Evolutionary conservation across 805 yeast species (phyloP).

Genomic region (Saturnispora saitoi): DNA sequence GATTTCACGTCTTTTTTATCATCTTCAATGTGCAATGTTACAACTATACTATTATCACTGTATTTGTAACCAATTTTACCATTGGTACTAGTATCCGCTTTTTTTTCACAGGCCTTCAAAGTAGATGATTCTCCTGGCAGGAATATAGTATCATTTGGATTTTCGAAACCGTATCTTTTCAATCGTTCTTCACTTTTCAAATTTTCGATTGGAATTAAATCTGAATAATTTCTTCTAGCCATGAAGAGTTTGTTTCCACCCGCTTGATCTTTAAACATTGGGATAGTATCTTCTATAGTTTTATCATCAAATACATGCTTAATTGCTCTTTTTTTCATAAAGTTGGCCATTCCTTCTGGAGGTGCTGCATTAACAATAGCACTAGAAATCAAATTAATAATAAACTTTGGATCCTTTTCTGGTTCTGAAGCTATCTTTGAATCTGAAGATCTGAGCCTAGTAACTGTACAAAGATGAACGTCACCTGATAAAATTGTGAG

Average conservation of each 20-base stretch:
- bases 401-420: conserved; percentile 62
- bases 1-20: conserved; percentile 42
- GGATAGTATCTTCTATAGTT: conserved; percentile 78
- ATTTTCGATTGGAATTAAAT: conserved; percentile 47
- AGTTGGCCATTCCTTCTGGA: conserved; percentile 72
- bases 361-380: conserved; percentile 94
- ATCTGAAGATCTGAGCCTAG: conserved; percentile 58
- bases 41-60: conserved; percentile 48
- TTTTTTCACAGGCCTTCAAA: conserved; percentile 9
- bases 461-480: conserved; percentile 82
- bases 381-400: conserved; percentile 78
- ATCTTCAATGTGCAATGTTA: conserved; percentile 67
- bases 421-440: conserved; percentile 40
- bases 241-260: conserved; percentile 42
- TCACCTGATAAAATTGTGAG: conserved; percentile 87
- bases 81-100: conserved; percentile 1
- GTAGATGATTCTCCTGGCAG: conserved; percentile 21
- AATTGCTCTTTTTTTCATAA: conserved; percentile 59
- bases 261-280: conserved; percentile 54
- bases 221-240: conserved; percentile 68
- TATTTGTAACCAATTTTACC: conserved; percentile 42
- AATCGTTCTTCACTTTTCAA: conserved; percentile 11
- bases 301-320: conserved; percentile 56
- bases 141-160: neutral
- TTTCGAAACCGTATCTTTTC: conserved; percentile 22